A percentile compares a stretch with the other conserved stretches of the same genome.
These are phyloP conservation scores for Globisporangium alternatum DNA, from an alignment of 352 stramenopile genomes.

Conservation along the genomic window DNA sequence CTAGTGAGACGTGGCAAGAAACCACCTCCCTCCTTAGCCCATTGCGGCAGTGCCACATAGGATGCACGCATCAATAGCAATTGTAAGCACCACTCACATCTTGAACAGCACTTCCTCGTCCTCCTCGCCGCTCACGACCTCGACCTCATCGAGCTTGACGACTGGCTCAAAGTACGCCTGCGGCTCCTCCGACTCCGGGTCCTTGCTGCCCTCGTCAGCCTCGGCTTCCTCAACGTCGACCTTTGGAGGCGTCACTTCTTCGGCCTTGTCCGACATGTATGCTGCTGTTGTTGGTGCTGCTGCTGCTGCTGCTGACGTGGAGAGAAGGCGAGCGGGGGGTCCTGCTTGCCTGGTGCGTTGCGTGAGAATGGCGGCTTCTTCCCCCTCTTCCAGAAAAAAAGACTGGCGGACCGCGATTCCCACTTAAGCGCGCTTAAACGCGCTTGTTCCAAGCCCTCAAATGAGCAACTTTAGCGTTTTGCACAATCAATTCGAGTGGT, in stretches of 20 bases:
- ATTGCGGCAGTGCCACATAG: not conserved
- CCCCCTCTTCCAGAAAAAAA: conserved; percentile 17
- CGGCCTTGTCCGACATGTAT: conserved; percentile 65
- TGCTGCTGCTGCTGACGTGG: not conserved
- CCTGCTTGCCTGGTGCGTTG: conserved; percentile 2
- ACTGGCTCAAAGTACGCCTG: conserved; percentile 89
- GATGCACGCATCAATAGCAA: not conserved
- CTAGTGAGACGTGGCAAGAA: not conserved
- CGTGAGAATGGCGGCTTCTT: conserved; percentile 10
- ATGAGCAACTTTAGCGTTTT: not conserved
- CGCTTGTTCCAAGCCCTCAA: not conserved
- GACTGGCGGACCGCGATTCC: conserved; percentile 24
- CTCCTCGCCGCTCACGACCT: conserved; percentile 97
- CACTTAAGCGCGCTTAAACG: conserved; percentile 35
- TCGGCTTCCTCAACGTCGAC: conserved; percentile 47
- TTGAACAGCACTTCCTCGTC: conserved; percentile 95
- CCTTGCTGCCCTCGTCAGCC: conserved; percentile 45
- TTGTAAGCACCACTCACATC: conserved; percentile 47
- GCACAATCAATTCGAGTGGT: not conserved
- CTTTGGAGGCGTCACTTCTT: conserved; percentile 66
- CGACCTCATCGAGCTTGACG: conserved; percentile 90
- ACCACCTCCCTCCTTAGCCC: not conserved
- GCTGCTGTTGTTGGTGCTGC: conserved; percentile 17
- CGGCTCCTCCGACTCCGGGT: conserved; percentile 77
- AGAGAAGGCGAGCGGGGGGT: not conserved